Evolutionary conservation across 1,139 yeast species (phyloP).

Genomic region (Kodamaea sp.): DNA sequence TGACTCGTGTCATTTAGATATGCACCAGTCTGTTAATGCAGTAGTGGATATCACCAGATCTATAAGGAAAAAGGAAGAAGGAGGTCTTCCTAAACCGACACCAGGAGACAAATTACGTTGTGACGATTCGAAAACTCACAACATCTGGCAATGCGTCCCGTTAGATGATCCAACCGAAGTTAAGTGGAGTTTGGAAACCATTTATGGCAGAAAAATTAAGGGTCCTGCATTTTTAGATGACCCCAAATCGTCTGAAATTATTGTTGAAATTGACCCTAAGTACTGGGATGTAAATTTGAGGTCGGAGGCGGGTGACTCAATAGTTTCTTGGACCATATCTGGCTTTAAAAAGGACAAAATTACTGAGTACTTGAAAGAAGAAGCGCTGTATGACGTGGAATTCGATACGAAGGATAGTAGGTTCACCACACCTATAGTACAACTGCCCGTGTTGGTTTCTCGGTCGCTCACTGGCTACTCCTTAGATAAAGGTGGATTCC

Average conservation of each 20-base stretch:
- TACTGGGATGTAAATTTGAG: conserved; percentile 48
- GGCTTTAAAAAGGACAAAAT: conserved; percentile 7
- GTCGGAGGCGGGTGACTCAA: conserved; percentile 17
- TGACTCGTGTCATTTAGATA: conserved; percentile 49
- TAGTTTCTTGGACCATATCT: conserved; percentile 15
- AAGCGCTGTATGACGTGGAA: conserved; percentile 37
- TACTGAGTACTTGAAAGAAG: conserved; percentile 31
- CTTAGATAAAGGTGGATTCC: conserved; percentile 86
- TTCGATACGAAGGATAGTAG: conserved; percentile 39
- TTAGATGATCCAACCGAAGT: conserved; percentile 54
- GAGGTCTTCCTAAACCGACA: conserved; percentile 80
- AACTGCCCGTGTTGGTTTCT: conserved; percentile 73
- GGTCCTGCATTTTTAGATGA: conserved; percentile 61
- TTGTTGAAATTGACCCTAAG: conserved; percentile 43
- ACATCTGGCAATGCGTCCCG: conserved; percentile 78
- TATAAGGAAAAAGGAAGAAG: conserved; percentile 54
- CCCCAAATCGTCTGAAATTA: conserved; percentile 38
- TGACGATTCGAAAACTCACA: conserved; percentile 57
- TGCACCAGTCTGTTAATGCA: conserved; percentile 73
- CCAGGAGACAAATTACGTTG: conserved; percentile 71
- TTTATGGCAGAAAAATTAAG: conserved; percentile 67
- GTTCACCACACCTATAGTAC: conserved; percentile 31
- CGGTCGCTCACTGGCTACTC: conserved; percentile 92
- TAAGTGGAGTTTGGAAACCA: conserved; percentile 56
- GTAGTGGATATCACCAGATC: conserved; percentile 74